Base-by-base conservation (phyloP, 2,329 filamentous ascomycete species). In the Cladosporium cucumerinum region DNA sequence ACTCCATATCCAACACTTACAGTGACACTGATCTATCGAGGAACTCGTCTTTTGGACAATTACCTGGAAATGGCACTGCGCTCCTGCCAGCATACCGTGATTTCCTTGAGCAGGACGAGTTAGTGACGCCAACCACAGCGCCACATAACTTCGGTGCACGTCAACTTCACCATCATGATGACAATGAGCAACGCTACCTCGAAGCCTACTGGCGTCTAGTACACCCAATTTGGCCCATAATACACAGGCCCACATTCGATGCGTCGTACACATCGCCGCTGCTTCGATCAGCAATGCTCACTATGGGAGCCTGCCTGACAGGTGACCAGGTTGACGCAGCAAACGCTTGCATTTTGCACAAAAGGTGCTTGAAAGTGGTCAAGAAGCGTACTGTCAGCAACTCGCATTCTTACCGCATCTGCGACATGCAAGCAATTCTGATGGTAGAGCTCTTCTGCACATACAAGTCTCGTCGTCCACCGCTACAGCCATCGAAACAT, bases 121-220 rank as follows among this genome's bases (percentile, higher is more conserved):
- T 71, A 14, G 28, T 57, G 21, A 60, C 67, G 5, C 66, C 66
- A 39, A 64, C 54, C 3, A 26, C 61, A 14, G 55, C 21, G 10
- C 52, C 55, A 4, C 52, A 64, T 11, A 36, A 36, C 21, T 64
- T 64, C 21, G 61, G 61, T 16, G 34, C 61, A 12, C 57, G 57
- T 28, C 52, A 54, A 32, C 30, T 30, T 28, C 60, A 39, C 25
- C 60, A 46, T 12, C 49, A 23, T 6, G 10, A 10, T 16, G n/a
- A 57, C 36, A 68, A 67, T 23, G 77, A 71, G 73, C 71, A 78
- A 63, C 73, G 78, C 67, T 79, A 78, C 74, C 74, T 82, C 67
- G 73, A 78, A 65, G 75, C 77, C 70, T 82, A 78, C 73, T 82
- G 80, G 80, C 76, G 73, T 67, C 72, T 74, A 68, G 77, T 81